These are phyloP conservation scores for Lactarius hatsudake DNA, from an alignment of 768 basidiomycete species.

Conservation along the genomic window DNA sequence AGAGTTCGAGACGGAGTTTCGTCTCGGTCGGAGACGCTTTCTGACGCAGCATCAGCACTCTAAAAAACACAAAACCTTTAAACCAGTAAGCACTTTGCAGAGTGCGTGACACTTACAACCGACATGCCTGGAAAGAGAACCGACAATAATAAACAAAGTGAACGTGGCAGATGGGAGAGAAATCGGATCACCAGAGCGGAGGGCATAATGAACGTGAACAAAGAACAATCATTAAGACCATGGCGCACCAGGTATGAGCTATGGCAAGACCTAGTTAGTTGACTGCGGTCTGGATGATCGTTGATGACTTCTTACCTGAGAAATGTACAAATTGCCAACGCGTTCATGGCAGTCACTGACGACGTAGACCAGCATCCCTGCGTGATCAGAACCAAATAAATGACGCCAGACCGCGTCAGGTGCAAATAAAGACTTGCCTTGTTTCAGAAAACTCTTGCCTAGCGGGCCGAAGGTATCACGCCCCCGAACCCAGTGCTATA, in stretches of 20 bases:
- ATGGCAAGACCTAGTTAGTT: neutral
- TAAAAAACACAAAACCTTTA: slow-evolving; percentile 5
- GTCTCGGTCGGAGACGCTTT: slow-evolving; percentile 20
- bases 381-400: neutral
- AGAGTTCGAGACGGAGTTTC: slow-evolving; percentile 4
- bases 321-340: slow-evolving; percentile 17
- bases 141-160: neutral
- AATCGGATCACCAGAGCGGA: slow-evolving; percentile 16
- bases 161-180: neutral
- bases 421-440: slow-evolving; percentile 17
- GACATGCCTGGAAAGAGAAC: slow-evolving; percentile 15
- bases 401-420: neutral
- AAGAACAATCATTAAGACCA: slow-evolving; percentile 3
- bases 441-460: slow-evolving; percentile 23
- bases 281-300: neutral
- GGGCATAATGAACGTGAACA: slow-evolving; percentile 22
- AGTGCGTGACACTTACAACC: slow-evolving; percentile 10
- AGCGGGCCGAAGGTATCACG: slow-evolving; percentile 18
- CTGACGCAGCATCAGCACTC: slow-evolving; percentile 24
- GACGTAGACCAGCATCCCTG: slow-evolving; percentile 24
- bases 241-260: slow-evolving; percentile 5
- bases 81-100: neutral
- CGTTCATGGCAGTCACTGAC: slow-evolving; percentile 25
- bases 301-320: slow-evolving; percentile 6
- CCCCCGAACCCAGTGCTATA: slow-evolving; percentile 18